Evolutionary conservation across 2,329 filamentous ascomycete species (phyloP), one percentile per base, ranked within the genome.

Genomic region (Penicillium digitatum): DNA sequence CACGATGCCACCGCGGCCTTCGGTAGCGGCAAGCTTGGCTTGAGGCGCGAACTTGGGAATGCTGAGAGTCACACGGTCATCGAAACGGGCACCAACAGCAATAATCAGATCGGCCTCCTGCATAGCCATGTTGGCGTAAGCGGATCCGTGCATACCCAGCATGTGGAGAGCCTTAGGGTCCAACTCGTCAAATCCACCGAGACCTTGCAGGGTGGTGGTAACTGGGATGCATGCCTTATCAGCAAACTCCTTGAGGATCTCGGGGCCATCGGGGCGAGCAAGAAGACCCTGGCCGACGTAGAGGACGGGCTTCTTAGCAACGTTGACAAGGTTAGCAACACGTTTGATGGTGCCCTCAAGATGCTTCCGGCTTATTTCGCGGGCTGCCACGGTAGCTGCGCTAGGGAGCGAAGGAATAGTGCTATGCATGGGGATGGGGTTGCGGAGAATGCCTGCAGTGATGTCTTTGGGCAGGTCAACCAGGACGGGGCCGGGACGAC

Each of bases 81-180:
- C 94, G 70, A 99, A 97, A 55, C 93, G 89, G 46, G 86, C 90
- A 66, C 94, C 94, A 20, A 99, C 84, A 50, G 93, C 93, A 67
- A 99, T 90, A 74, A 99, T 94, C 60, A 99, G 81, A 76, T 99
- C 94, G 14, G 94, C 89, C 73, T 96, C 89, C 76, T 99, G 93
- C 80, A 99, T 96, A 16, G 94, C 86, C 88, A 96, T 90, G 80
- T 99, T 99, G 72, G 94, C 94, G 69, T 95, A 99, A 8, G 91
- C 92, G 9, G 92, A 88, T 57, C 94, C 94, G 79, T 97, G 93
- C 94, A 97, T 97, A 62, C 94, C 94, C 29, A 97, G 85, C 94
- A 99, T 99, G 78, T 97, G 92, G 48, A 97, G 82, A 42, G 92
- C 88, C 82, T 96, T 96, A 63, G 90, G 85, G 69, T 97, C 90